These are phyloP conservation scores for Trebouxia sp. DNA, from an alignment of 139 green algal genomes.

Conservation along the genomic window DNA sequence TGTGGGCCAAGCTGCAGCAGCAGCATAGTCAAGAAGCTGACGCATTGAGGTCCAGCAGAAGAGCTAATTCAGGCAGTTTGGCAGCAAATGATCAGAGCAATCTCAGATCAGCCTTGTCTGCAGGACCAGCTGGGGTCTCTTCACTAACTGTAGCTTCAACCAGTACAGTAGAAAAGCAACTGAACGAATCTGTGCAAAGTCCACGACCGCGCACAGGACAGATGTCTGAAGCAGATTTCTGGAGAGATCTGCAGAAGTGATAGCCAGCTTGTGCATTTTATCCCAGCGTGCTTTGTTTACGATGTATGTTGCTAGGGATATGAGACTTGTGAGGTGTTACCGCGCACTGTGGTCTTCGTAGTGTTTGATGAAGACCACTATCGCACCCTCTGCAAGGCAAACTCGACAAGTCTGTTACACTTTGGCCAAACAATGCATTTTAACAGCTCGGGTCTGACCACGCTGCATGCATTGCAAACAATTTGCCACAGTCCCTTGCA, in stretches of 20 bases:
- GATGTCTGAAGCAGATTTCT: constrained; percentile 32
- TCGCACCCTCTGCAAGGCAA: background rate
- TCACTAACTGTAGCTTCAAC: background rate
- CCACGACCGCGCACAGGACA: no score
- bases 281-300: background rate
- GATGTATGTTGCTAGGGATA: background rate
- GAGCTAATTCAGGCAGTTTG: background rate
- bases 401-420: no score
- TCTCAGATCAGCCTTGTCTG: background rate
- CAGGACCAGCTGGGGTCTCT: background rate
- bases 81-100: background rate
- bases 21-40: constrained; percentile 32
- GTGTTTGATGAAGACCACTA: background rate
- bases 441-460: no score
- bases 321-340: no score
- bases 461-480: no score
- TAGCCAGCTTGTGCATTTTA: background rate
- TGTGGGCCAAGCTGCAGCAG: constrained; percentile 42
- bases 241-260: constrained; percentile 29
- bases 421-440: no score
- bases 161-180: no score
- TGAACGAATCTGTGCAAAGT: no score
- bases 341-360: no score
- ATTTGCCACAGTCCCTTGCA: no score
- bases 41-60: background rate